A percentile compares a stretch with the other conserved stretches of the same genome.
Evolutionary conservation across 2,329 filamentous ascomycete genomes (phyloP).

Genomic region (Cladophialophora immunda): DNA sequence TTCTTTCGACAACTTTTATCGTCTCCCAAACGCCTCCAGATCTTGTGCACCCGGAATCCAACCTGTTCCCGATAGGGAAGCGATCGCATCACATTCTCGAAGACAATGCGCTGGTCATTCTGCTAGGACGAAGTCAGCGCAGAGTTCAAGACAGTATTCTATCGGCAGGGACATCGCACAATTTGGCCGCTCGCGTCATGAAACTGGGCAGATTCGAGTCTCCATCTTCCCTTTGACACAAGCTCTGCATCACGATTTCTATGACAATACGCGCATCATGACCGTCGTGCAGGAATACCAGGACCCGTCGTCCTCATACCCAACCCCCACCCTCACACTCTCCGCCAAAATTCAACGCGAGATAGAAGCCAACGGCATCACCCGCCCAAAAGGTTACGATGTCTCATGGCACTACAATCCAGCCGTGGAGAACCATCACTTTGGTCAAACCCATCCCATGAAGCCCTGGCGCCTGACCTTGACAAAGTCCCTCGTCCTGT

Average conservation of each 20-base stretch:
- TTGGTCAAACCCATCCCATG: conserved; percentile 97
- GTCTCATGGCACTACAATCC: conserved; percentile 97
- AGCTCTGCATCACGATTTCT: not conserved
- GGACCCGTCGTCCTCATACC: not conserved
- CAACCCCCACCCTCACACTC: conserved; percentile 54
- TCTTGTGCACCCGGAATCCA: not conserved
- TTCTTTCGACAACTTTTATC: not conserved
- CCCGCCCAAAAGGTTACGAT: conserved; percentile 81
- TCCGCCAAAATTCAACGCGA: conserved; percentile 62
- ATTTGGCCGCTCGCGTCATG: not conserved
- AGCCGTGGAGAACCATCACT: conserved; percentile 94
- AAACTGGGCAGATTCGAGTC: not conserved
- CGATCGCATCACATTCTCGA: not conserved
- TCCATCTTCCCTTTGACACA: not conserved
- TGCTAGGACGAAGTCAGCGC: not conserved
- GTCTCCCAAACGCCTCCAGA: not conserved
- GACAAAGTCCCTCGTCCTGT: conserved; percentile 92
- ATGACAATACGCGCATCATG: not conserved
- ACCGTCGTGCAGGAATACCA: conserved; percentile 40
- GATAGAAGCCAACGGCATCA: conserved; percentile 72
- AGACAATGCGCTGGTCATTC: not conserved
- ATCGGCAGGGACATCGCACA: not conserved
- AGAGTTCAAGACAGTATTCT: not conserved
- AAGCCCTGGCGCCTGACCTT: conserved; percentile 97
- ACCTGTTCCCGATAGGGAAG: not conserved